Evolutionary conservation across 2,329 filamentous ascomycete genomes (phyloP).

Genomic region (Trichophyton schoenleinii): DNA sequence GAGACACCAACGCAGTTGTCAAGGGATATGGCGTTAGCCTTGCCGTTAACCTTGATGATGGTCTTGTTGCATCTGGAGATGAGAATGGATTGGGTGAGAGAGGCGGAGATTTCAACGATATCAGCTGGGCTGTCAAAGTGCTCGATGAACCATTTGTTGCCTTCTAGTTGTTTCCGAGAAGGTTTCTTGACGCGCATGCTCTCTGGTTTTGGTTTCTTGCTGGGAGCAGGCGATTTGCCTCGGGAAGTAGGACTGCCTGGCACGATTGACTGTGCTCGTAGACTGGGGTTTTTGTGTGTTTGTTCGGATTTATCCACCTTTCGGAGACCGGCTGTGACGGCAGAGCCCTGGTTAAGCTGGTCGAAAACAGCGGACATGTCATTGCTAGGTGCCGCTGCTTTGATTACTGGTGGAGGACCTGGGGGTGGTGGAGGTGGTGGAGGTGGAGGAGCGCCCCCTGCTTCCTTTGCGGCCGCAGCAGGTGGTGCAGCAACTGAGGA

Average conservation of each 20-base stretch:
- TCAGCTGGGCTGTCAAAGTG: slow-evolving; percentile 70
- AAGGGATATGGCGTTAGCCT: slow-evolving; percentile 91
- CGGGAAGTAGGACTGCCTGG: slow-evolving; percentile 46
- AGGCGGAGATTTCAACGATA: slow-evolving; percentile 68
- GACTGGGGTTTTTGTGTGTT: slow-evolving; percentile 94
- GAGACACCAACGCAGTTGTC: slow-evolving; percentile 80
- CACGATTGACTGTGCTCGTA: slow-evolving; percentile 62
- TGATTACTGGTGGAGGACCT: slow-evolving; percentile 38
- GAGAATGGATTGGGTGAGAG: slow-evolving; percentile 75
- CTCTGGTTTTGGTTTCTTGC: slow-evolving; percentile 75
- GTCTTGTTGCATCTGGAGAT: slow-evolving; percentile 87
- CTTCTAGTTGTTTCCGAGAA: slow-evolving; percentile 63
- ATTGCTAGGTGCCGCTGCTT: slow-evolving; percentile 33
- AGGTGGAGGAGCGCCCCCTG: slow-evolving; percentile 38
- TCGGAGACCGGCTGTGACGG: slow-evolving; percentile 75
- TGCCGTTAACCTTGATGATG: slow-evolving; percentile 78
- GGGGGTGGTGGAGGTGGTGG: slow-evolving; percentile 60
- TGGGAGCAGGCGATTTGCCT: slow-evolving; percentile 75
- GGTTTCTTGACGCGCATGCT: slow-evolving; percentile 76
- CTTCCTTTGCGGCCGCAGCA: slow-evolving; percentile 24
- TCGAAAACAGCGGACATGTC: slow-evolving; percentile 84
- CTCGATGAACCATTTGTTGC: slow-evolving; percentile 93
- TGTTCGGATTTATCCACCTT: slow-evolving; percentile 94
- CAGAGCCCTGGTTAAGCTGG: slow-evolving; percentile 75
- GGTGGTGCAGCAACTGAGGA: slow-evolving; percentile 15